Evolutionary conservation across 257 asterid species (phyloP), one percentile per base, ranked within the genome.

Genomic region (Scutellaria baicalensis): DNA sequence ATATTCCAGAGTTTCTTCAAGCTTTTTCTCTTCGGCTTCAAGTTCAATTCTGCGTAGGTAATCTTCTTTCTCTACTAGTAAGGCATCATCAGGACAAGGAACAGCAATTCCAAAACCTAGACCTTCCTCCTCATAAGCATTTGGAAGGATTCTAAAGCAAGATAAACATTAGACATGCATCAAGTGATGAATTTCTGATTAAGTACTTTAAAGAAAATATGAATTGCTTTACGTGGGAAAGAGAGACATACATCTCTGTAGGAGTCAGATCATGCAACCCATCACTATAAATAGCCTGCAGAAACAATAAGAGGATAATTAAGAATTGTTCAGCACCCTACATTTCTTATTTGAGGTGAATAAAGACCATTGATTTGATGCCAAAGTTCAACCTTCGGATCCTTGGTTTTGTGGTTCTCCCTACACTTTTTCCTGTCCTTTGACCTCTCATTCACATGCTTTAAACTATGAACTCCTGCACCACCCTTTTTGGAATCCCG

Each of bases 21-120:
- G 95, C 84, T 89, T 85, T 77, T 91, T 89, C 79, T 89, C 97
- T 78, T 89, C 95, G 4, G 95, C 95, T 87, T 91, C 96, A 66
- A 89, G 93, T 68, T 91, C 96, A 75, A 87, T 80, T 69, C 71
- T 79, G 50, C 78, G 90, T 65, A 80, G 84, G 66, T 78, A 75
- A 70, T 89, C 97, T 77, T 84, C 95, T 70, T 87, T 89, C 69
- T 78, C 83, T 42, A 76, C 78, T 43, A 52, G 80, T 52, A 80
- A 74, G 65, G 82, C 78, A 65, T 80, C 90, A 70, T 75, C 83
- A 78, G 63, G 68, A 48, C 72, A 78, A 83, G 76, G 81, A 73
- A 64, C 72, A 38, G 73, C 71, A 54, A 71, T 74, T 70, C 47
- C 85, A 6, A 72, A 57, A 62, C 74, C 82, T 55, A 70, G 76